phyloP scores from a whole-genome alignment of 2,329 filamentous ascomycete species.

The Diaporthe destruens region DNA sequence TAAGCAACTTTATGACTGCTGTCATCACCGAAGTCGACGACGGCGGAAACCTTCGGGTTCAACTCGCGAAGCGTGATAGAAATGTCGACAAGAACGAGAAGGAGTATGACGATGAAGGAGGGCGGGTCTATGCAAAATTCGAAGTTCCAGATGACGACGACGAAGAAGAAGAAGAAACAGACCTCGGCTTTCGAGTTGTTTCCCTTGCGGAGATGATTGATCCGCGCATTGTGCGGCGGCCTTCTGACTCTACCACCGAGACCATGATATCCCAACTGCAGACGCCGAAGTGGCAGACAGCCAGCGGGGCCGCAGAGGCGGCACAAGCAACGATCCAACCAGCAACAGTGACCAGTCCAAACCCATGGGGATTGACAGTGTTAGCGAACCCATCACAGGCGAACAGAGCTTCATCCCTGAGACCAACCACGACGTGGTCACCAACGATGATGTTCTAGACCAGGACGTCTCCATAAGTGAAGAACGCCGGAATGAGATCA shows the following conservation, averaged over 20 bases:
- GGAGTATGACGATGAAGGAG: conserved; percentile 73
- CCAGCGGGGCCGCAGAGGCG: conserved; percentile 20
- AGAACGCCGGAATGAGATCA: conserved; percentile 55
- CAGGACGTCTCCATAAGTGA: conserved; percentile 48
- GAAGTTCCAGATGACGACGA: conserved; percentile 76
- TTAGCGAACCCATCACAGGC: conserved; percentile 13
- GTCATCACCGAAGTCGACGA: conserved; percentile 69
- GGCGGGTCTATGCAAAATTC: conserved; percentile 82
- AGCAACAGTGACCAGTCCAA: conserved; percentile 42
- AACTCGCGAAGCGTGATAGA: conserved; percentile 78
- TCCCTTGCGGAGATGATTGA: conserved; percentile 74
- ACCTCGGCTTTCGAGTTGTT: conserved; percentile 73
- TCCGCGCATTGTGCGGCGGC: conserved; percentile 71
- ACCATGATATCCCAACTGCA: neutral
- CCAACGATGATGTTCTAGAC: conserved; percentile 4
- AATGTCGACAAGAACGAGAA: conserved; percentile 67
- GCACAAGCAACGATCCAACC: conserved; percentile 1
- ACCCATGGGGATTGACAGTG: conserved; percentile 18
- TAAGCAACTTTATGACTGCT: conserved; percentile 72
- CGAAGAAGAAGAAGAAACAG: conserved; percentile 64
- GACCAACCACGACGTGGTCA: conserved; percentile 40
- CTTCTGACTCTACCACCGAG: conserved; percentile 41
- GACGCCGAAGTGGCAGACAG: conserved; percentile 36
- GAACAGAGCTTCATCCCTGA: conserved; percentile 46
- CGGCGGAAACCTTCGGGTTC: conserved; percentile 67